A percentile compares a stretch with the other conserved stretches of the same genome.
These are phyloP conservation scores for Elsinoe arachidis DNA, from an alignment of 2,329 filamentous ascomycete genomes.

Conservation along the genomic window DNA sequence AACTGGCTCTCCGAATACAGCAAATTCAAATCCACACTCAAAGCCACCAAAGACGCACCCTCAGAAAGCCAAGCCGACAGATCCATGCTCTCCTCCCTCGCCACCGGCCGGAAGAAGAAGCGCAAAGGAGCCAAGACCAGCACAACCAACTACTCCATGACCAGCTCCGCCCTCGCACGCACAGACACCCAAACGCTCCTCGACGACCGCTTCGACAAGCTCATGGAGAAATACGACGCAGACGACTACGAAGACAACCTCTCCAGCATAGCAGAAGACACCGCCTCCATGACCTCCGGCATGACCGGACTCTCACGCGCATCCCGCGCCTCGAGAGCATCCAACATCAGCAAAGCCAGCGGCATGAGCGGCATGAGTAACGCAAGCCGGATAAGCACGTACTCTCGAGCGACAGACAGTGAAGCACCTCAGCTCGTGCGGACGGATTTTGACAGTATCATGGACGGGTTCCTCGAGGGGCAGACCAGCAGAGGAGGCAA, in stretches of 20 bases:
- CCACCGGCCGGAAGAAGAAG: conserved; percentile 81
- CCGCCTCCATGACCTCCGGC: conserved; percentile 37
- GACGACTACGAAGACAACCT: conserved; percentile 36
- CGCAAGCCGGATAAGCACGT: conserved; percentile 24
- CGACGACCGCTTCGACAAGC: conserved; percentile 81
- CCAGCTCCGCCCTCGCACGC: conserved; percentile 73
- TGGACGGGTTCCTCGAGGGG: conserved; percentile 83
- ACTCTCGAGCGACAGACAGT: conserved; percentile 27
- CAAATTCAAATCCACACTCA: conserved; percentile 64
- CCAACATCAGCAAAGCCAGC: conserved; percentile 29
- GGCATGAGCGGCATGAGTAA: conserved; percentile 31
- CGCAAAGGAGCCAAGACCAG: conserved; percentile 88
- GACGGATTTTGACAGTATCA: conserved; percentile 75
- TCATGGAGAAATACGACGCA: conserved; percentile 72
- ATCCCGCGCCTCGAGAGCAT: conserved; percentile 32
- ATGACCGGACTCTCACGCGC: conserved; percentile 42
- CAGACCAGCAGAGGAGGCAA: conserved; percentile 61
- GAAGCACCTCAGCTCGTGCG: conserved; percentile 48
- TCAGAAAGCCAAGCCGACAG: conserved; percentile 62
- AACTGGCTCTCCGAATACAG: conserved; percentile 90
- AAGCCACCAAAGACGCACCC: conserved; percentile 41
- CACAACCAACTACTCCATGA: conserved; percentile 84
- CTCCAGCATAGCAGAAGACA: conserved; percentile 33
- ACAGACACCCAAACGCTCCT: conserved; percentile 80
- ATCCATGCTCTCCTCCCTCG: conserved; percentile 61